phyloP scores from a whole-genome alignment of 768 basidiomycete species.

The Russula lepida region DNA sequence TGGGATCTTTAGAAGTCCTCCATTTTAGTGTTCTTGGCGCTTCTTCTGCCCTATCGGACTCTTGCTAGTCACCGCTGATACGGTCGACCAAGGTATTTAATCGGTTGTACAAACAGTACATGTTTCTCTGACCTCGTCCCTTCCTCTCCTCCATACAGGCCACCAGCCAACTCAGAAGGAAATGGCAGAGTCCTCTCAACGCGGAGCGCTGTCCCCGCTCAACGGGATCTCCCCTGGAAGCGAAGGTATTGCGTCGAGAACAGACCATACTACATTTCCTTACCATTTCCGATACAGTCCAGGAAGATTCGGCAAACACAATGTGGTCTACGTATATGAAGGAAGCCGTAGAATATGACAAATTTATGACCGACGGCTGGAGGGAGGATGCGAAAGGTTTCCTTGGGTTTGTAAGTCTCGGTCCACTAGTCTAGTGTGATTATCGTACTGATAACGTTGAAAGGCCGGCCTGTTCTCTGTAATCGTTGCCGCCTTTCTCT shows the following conservation, averaged over 20 bases:
- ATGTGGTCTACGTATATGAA: conserved; percentile 16
- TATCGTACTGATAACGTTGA: neutral
- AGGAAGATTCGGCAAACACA: neutral
- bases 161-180: neutral
- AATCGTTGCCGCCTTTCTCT: conserved; percentile 17
- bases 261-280: neutral
- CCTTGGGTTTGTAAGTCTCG: conserved; percentile 17
- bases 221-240: neutral
- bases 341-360: conserved; percentile 12
- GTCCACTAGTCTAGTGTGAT: neutral
- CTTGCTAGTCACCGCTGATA: neutral
- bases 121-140: neutral
- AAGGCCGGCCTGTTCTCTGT: conserved; percentile 24
- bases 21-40: neutral
- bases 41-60: neutral
- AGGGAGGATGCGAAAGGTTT: conserved; percentile 15
- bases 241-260: neutral
- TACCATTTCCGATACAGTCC: conserved; percentile 1
- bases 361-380: conserved; percentile 6
- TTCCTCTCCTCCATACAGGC: neutral
- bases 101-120: neutral
- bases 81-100: neutral
- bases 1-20: neutral
- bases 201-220: neutral
- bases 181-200: neutral